Evolutionary conservation across 2,329 filamentous ascomycete genomes (phyloP).

Genomic region (Hysterium pulicare): DNA sequence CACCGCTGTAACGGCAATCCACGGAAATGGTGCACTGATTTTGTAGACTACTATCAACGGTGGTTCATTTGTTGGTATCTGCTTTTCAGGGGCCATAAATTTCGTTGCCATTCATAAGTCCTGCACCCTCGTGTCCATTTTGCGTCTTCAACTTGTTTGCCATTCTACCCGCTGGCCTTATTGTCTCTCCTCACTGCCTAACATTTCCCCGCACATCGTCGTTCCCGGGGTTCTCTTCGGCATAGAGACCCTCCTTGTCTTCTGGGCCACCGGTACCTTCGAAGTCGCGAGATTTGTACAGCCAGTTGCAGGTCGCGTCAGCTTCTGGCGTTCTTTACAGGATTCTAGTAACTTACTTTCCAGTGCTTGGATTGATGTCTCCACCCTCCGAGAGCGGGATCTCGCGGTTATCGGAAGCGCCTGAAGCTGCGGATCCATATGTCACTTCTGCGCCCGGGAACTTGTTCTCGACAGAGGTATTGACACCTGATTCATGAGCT

Average conservation of each 20-base stretch:
- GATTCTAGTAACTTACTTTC: constrained; percentile 37
- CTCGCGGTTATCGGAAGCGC: constrained; percentile 46
- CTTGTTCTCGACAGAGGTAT: constrained; percentile 37
- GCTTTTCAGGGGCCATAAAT: too few relatives aligned
- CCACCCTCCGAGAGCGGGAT: constrained; percentile 49
- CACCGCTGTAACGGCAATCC: too few relatives aligned
- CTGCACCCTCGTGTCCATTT: too few relatives aligned
- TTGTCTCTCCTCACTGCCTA: too few relatives aligned
- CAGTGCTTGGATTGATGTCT: constrained; percentile 38
- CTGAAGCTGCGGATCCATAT: constrained; percentile 43
- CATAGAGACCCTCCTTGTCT: constrained; percentile 39
- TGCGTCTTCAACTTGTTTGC: too few relatives aligned
- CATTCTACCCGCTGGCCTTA: too few relatives aligned
- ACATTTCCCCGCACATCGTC: constrained; percentile 41
- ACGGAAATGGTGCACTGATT: too few relatives aligned
- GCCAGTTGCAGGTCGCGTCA: constrained; percentile 14
- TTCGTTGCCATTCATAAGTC: too few relatives aligned
- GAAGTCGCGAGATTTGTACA: constrained; percentile 48
- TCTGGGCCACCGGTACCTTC: constrained; percentile 49
- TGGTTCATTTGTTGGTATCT: too few relatives aligned
- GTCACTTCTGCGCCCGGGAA: constrained; percentile 46
- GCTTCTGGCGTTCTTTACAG: too few relatives aligned
- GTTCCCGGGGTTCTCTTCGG: constrained; percentile 38
- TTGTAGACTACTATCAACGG: too few relatives aligned
- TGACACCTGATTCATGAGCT: constrained; percentile 49